These are phyloP conservation scores for Phialophora macrospora DNA, from an alignment of 2,329 filamentous ascomycete species.

Conservation along the genomic window DNA sequence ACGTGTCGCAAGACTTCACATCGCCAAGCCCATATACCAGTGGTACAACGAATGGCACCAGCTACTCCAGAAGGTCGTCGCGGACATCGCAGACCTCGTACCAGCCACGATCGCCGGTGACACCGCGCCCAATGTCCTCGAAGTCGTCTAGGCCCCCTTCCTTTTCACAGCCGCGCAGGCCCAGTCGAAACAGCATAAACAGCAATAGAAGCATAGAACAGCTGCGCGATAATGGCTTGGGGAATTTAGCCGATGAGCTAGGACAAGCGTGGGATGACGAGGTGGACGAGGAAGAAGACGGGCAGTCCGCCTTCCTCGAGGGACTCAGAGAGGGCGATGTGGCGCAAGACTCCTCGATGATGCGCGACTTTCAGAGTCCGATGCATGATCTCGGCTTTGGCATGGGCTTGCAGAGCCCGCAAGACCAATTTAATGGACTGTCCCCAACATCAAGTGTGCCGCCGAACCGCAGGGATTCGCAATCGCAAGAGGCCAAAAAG, in stretches of 20 bases:
- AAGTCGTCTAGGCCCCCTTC: slow-evolving; percentile 41
- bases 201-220: slow-evolving; percentile 38
- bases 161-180: slow-evolving; percentile 31
- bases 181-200: slow-evolving; percentile 43
- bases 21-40: slow-evolving; percentile 35
- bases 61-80: slow-evolving; percentile 37
- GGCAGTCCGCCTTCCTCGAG: slow-evolving; percentile 45
- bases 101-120: slow-evolving; percentile 45
- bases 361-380: slow-evolving; percentile 30
- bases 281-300: slow-evolving; percentile 53
- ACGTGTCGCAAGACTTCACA: slow-evolving; percentile 25
- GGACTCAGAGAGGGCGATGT: slow-evolving; percentile 46
- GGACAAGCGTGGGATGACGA: slow-evolving; percentile 64
- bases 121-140: slow-evolving; percentile 46
- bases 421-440: slow-evolving; percentile 28
- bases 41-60: slow-evolving; percentile 35
- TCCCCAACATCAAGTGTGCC: slow-evolving; percentile 40
- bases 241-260: slow-evolving; percentile 67
- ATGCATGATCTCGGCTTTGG: slow-evolving; percentile 36
- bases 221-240: slow-evolving; percentile 56
- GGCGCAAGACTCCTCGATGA: slow-evolving; percentile 24
- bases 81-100: slow-evolving; percentile 37
- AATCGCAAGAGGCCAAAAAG: slow-evolving; percentile 45
- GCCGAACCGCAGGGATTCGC: slow-evolving; percentile 47
- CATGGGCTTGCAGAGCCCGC: slow-evolving; percentile 34